These are phyloP conservation scores for Fraxinus americana DNA, from an alignment of 257 asterid genomes.

Conservation along the genomic window DNA sequence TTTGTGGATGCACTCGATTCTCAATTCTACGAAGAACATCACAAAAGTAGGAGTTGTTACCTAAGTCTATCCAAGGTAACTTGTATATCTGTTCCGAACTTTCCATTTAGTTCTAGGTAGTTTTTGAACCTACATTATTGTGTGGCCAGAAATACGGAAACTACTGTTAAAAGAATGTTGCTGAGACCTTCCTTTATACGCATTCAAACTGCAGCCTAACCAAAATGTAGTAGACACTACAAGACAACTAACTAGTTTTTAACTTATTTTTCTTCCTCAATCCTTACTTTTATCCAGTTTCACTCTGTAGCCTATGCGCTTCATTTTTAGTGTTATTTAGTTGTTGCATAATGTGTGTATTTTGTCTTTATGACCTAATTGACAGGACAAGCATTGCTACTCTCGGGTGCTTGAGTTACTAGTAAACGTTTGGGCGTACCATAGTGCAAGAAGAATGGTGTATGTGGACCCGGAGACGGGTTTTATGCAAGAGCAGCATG, in stretches of 20 bases:
- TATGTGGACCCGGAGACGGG: conserved; percentile 78
- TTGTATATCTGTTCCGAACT: background rate
- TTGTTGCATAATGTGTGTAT: background rate
- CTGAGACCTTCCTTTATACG: background rate
- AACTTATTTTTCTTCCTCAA: too few species aligned
- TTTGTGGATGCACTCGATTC: conserved; percentile 87
- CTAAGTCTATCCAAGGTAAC: conserved; percentile 76
- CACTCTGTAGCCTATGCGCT: background rate
- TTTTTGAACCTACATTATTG: background rate
- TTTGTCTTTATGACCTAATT: background rate
- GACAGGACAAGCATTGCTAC: conserved; percentile 93
- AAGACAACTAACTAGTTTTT: background rate
- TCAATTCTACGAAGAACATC: conserved; percentile 66
- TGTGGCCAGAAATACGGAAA: background rate
- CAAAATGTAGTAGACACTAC: background rate
- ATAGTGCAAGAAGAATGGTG: conserved; percentile 83
- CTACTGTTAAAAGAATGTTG: background rate
- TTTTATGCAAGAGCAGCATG: conserved; percentile 76
- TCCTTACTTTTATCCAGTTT: background rate
- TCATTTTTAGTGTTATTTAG: background rate
- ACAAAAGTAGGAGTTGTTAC: conserved; percentile 62
- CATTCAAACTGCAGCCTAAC: background rate
- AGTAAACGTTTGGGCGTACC: conserved; percentile 94
- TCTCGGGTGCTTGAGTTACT: conserved; percentile 81
- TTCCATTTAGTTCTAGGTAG: background rate